These are phyloP conservation scores for Talaromyces trachyspermus DNA, from an alignment of 495 filamentous ascomycete genomes.

Conservation along the genomic window DNA sequence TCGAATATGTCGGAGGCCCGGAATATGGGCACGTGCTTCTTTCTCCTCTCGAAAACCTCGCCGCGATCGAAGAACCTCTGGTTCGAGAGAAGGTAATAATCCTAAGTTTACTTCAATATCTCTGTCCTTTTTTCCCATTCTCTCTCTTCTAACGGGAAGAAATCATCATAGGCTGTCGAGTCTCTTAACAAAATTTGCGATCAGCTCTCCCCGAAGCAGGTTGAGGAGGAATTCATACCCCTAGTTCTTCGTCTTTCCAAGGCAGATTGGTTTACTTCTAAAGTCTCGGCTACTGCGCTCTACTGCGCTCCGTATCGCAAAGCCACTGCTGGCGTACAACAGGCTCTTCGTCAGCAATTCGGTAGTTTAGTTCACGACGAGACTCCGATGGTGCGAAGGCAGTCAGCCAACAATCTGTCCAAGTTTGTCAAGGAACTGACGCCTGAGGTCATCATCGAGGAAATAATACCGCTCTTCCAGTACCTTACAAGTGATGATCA, in stretches of 20 bases:
- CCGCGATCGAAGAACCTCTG: conserved; percentile 94
- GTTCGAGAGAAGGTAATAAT: conserved; percentile 84
- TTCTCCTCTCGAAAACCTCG: conserved; percentile 94
- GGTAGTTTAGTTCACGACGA: conserved; percentile 92
- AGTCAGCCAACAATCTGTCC: conserved; percentile 89
- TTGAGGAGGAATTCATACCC: conserved; percentile 95
- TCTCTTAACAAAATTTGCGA: conserved; percentile 98
- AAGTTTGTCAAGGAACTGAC: conserved; percentile 98
- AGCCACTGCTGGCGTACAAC: conserved; percentile 74
- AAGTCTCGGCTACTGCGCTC: conserved; percentile 93
- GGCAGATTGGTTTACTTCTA: conserved; percentile 99
- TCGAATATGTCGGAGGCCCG: conserved; percentile 94
- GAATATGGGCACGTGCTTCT: conserved; percentile 92
- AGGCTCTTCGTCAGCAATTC: conserved; percentile 84
- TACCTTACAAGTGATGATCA: conserved; percentile 93
- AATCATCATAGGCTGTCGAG: conserved; percentile 71
- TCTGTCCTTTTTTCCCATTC: no score
- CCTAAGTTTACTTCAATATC: neutral
- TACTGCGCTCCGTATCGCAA: conserved; percentile 89
- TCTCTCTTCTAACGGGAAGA: conserved; percentile 17
- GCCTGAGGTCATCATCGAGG: conserved; percentile 79
- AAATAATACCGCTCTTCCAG: conserved; percentile 99
- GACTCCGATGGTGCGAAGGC: conserved; percentile 96
- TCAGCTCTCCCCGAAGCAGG: conserved; percentile 79
- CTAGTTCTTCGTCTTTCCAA: conserved; percentile 91